These are phyloP conservation scores for Orbilia ellipsospora DNA, from an alignment of 2,329 filamentous ascomycete genomes.

Conservation along the genomic window DNA sequence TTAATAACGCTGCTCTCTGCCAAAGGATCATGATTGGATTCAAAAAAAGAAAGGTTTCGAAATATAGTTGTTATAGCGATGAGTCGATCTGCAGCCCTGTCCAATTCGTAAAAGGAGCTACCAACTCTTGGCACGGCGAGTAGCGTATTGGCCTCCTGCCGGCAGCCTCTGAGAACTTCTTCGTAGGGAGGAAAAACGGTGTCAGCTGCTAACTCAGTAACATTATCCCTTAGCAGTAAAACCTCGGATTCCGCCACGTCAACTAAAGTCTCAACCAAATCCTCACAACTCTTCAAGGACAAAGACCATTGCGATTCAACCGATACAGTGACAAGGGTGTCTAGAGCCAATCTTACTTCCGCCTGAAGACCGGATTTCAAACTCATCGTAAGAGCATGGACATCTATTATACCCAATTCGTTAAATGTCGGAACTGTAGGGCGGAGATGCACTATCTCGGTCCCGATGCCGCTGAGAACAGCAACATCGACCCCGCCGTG, in stretches of 20 bases:
- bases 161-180: constrained; percentile 82
- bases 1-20: constrained; percentile 82
- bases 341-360: constrained; percentile 89
- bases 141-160: constrained; percentile 76
- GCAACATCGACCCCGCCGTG: constrained; percentile 79
- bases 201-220: constrained; percentile 85
- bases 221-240: constrained; percentile 83
- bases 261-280: constrained; percentile 85
- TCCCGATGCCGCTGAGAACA: constrained; percentile 72
- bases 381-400: constrained; percentile 87
- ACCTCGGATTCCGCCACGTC: constrained; percentile 92
- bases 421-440: constrained; percentile 78
- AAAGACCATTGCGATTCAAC: constrained; percentile 73
- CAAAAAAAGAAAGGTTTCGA: constrained; percentile 88
- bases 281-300: constrained; percentile 80
- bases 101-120: constrained; percentile 80
- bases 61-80: constrained; percentile 92
- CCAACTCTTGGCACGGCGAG: constrained; percentile 80
- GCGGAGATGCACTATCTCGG: constrained; percentile 74
- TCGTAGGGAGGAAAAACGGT: constrained; percentile 87
- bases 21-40: constrained; percentile 78
- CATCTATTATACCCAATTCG: constrained; percentile 88
- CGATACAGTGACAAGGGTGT: constrained; percentile 80
- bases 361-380: constrained; percentile 88
- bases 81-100: constrained; percentile 84